phyloP scores from a whole-genome alignment of 2,329 filamentous ascomycete genomes.

The Talaromyces sp. region DNA sequence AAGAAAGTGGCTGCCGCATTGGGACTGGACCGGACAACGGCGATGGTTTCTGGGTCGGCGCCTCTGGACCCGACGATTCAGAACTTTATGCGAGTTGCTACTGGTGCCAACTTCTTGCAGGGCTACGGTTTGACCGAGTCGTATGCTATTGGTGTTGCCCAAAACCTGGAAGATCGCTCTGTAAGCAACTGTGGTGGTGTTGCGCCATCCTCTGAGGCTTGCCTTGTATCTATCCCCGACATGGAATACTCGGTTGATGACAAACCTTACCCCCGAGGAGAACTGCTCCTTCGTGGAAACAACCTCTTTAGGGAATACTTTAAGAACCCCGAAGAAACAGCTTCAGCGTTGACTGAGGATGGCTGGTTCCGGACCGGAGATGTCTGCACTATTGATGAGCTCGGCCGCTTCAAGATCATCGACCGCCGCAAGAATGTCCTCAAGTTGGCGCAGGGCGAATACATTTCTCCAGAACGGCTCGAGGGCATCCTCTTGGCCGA shows the following conservation, averaged over 20 bases:
- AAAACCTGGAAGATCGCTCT: conserved; percentile 66
- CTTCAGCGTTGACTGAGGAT: conserved; percentile 74
- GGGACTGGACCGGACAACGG: conserved; percentile 67
- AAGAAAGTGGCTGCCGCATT: conserved; percentile 80
- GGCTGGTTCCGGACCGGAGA: conserved; percentile 98
- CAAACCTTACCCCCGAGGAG: conserved; percentile 83
- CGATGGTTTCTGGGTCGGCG: conserved; percentile 83
- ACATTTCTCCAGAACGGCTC: conserved; percentile 93
- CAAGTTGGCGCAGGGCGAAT: conserved; percentile 96
- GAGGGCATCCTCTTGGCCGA: conserved; percentile 90
- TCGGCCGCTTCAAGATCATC: conserved; percentile 86
- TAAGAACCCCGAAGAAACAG: conserved; percentile 83
- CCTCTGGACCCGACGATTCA: conserved; percentile 86
- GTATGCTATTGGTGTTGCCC: conserved; percentile 71
- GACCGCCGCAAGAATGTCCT: conserved; percentile 99
- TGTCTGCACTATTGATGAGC: conserved; percentile 76
- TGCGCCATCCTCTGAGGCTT: conserved; percentile 64
- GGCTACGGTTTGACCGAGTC: conserved; percentile 94
- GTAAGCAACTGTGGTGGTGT: conserved; percentile 78
- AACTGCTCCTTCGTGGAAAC: conserved; percentile 79
- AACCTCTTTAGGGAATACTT: conserved; percentile 81
- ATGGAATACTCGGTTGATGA: conserved; percentile 89
- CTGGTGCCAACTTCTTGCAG: conserved; percentile 74
- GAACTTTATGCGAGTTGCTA: conserved; percentile 78
- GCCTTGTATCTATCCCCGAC: conserved; percentile 81